Base-by-base conservation (phyloP, 2,329 filamentous ascomycete genomes). In the Clonostachys byssicola region DNA sequence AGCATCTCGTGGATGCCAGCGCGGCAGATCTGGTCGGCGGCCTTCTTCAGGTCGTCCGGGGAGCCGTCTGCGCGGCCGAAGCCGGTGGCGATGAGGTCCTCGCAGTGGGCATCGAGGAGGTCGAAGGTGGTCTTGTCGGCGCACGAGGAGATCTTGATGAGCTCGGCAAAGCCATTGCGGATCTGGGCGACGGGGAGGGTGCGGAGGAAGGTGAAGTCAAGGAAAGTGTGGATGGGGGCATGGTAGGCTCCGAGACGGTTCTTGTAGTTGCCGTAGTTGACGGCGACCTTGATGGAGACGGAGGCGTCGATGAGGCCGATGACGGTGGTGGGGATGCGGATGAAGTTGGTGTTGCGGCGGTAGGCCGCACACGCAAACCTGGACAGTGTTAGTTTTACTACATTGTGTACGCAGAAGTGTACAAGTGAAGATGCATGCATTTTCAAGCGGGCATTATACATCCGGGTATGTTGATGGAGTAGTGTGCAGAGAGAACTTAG, bases 221-320 rank as follows among this genome's bases (percentile, higher is more conserved):
- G 76, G 70, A 89, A 88, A 1, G 85, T 89, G 59, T 86, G 81
- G 43, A 81, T 74, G 0, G 86, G 85, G 0, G 85, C 85, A 57
- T 89, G 85, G 60, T 89, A 89, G 5, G 85, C 85, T 30, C 85
- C 85, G 0, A 89, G 75, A 12, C 84, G 75, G 67, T 89, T 89
- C 74, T 89, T 89, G 72, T 88, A 86, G 62, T 83, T 81, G 60
- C 83, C 84, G 57, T 88, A 88, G 70, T 89, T 89, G 57, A 89
- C 85, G 12, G 83, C 86, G n/a, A 89, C 85, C 61, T 89, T 88
- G 72, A 89, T 89, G 35, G 81, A 86, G 44, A 89, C 86, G 16
- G 83, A 86, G 4, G 86, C 86, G 58, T 89, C 86, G 50, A 89
- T 89, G 43, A 89, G 72, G 10, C 86, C 85, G 58, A 89, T 88